phyloP scores from a whole-genome alignment of 2,329 filamentous ascomycete genomes.

The Pseudopyrenochaeta lycopersici region DNA sequence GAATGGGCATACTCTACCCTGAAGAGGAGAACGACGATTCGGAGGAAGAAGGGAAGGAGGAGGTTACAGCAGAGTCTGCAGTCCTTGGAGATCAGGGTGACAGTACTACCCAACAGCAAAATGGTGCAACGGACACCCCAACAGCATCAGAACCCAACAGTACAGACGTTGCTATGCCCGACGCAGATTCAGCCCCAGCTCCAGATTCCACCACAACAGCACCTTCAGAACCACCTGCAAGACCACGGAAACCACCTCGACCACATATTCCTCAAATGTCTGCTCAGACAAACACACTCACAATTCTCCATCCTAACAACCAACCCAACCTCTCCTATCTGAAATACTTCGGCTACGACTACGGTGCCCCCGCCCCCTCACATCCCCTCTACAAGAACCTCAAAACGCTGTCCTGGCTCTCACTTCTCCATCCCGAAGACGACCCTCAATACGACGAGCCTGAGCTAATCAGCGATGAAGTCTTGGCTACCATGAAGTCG shows the following conservation, averaged over 20 bases:
- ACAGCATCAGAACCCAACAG: slow-evolving; percentile 14
- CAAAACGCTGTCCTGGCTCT: slow-evolving; percentile 88
- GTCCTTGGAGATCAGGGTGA: too few relatives aligned
- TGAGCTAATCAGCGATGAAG: slow-evolving; percentile 64
- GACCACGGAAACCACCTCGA: slow-evolving; percentile 37
- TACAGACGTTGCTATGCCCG: slow-evolving; percentile 26
- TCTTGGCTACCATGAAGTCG: slow-evolving; percentile 76
- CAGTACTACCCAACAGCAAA: not conserved
- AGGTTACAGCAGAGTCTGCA: not conserved
- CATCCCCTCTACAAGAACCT: slow-evolving; percentile 87
- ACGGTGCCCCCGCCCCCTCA: slow-evolving; percentile 65
- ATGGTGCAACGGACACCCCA: slow-evolving; percentile 7
- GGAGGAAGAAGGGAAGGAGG: slow-evolving; percentile 9
- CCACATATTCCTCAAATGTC: slow-evolving; percentile 65
- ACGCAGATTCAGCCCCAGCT: slow-evolving; percentile 15
- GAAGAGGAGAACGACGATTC: slow-evolving; percentile 43
- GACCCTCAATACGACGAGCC: slow-evolving; percentile 81
- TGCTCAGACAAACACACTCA: slow-evolving; percentile 77
- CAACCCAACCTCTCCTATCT: slow-evolving; percentile 89
- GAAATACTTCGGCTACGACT: slow-evolving; percentile 88
- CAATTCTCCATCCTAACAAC: slow-evolving; percentile 80
- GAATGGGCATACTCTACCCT: slow-evolving; percentile 81
- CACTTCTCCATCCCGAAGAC: slow-evolving; percentile 78
- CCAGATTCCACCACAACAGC: slow-evolving; percentile 9
- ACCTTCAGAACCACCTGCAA: slow-evolving; percentile 31